Conservation (phyloP, 2,329 filamentous ascomycete genomes). For the Orbilia quercus region DNA sequence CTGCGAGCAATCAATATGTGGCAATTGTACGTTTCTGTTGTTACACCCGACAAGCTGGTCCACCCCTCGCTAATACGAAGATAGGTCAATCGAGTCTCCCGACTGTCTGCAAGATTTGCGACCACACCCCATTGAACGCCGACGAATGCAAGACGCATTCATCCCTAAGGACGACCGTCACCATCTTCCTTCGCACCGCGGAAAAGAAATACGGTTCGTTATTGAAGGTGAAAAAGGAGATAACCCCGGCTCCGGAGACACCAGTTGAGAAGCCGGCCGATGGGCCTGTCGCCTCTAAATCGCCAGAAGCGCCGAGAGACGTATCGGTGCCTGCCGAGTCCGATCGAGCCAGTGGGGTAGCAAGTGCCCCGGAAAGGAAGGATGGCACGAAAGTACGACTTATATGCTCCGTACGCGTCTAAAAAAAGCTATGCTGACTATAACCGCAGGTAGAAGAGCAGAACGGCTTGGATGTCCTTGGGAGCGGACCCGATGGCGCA, state of each 20-base stretch:
- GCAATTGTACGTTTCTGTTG: conserved; percentile 75
- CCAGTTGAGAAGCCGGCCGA: conserved; percentile 36
- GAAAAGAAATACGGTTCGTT: conserved; percentile 84
- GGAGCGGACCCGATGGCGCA: conserved; percentile 15
- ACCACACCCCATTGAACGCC: conserved; percentile 85
- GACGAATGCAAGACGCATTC: conserved; percentile 91
- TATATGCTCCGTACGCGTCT: not conserved
- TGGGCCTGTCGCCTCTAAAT: not conserved
- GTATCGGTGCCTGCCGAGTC: conserved; percentile 37
- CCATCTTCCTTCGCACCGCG: conserved; percentile 87
- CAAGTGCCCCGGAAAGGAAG: conserved; percentile 18
- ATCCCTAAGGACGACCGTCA: conserved; percentile 88
- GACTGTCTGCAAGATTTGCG: conserved; percentile 88
- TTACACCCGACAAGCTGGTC: not conserved
- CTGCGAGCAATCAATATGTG: conserved; percentile 94
- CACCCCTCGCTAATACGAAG: conserved; percentile 42
- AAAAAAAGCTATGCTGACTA: conserved; percentile 3
- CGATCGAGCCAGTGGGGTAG: not conserved
- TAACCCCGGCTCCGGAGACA: conserved; percentile 60
- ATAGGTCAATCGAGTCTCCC: conserved; percentile 80
- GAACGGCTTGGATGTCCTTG: conserved; percentile 7
- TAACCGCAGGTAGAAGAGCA: conserved; percentile 20
- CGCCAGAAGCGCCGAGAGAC: conserved; percentile 34
- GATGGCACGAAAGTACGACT: conserved; percentile 32
- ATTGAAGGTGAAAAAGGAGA: conserved; percentile 63